Conservation (phyloP, 495 filamentous ascomycete species). For the Talaromyces trachyspermus region DNA sequence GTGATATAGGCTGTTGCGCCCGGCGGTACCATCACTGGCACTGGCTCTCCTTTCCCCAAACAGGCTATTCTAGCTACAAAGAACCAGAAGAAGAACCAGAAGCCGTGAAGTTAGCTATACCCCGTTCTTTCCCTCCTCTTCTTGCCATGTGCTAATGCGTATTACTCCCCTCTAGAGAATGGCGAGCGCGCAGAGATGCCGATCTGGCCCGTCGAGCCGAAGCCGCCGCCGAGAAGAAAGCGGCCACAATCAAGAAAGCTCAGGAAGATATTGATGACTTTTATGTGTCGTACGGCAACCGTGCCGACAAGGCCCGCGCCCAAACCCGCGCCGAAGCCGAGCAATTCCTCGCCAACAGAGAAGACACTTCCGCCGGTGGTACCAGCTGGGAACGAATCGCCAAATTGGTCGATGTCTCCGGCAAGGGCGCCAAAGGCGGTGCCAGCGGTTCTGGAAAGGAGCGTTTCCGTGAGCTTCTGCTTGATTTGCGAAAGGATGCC, state of each 20-base stretch:
- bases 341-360: constrained; percentile 77
- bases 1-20: constrained; percentile 64
- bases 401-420: constrained; percentile 91
- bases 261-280: constrained; percentile 93
- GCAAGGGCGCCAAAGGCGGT: constrained; percentile 81
- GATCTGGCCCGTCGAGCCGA: constrained; percentile 69
- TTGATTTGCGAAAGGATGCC: constrained; percentile 86
- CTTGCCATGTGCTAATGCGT: not conserved
- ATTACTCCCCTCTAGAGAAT: constrained; percentile 47
- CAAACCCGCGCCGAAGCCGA: constrained; percentile 89
- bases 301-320: constrained; percentile 82
- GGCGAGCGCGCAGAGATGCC: constrained; percentile 83
- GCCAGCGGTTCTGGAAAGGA: constrained; percentile 86
- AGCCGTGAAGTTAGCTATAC: constrained; percentile 59
- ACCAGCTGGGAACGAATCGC: constrained; percentile 98
- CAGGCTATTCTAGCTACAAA: constrained; percentile 42
- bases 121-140: no score
- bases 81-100: constrained; percentile 73
- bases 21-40: constrained; percentile 81
- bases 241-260: constrained; percentile 74
- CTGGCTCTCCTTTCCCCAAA: constrained; percentile 61
- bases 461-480: constrained; percentile 84
- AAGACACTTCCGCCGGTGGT: constrained; percentile 87
- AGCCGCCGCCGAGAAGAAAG: constrained; percentile 67
- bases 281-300: constrained; percentile 98